Evolutionary conservation across 169 alveolate genomes (phyloP).

Genomic region (Plasmodium inui): DNA sequence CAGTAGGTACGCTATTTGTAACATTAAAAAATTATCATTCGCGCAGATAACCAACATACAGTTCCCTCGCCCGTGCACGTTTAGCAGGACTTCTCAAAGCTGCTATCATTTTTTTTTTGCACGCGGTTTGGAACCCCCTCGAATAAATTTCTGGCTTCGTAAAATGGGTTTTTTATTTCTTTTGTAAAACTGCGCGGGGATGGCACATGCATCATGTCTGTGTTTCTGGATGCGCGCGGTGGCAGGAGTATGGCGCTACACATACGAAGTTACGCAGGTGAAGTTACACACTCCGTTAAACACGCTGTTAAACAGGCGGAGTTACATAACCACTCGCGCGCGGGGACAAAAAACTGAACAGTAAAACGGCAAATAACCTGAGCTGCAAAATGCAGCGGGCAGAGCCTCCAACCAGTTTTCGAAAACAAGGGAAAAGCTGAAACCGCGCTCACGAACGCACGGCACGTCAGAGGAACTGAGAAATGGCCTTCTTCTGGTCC

Average conservation of each 20-base stretch:
- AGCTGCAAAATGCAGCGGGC: background rate
- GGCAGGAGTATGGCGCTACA: background rate
- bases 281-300: background rate
- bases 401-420: background rate
- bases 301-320: background rate
- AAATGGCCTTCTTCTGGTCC: conserved; percentile 79
- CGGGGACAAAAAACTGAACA: background rate
- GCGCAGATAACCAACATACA: background rate
- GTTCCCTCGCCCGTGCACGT: background rate
- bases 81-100: background rate
- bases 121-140: background rate
- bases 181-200: background rate
- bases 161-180: background rate
- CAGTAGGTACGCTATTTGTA: background rate
- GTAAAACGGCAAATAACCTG: background rate
- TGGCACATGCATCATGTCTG: background rate
- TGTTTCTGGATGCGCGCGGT: background rate
- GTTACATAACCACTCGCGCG: background rate
- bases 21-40: background rate
- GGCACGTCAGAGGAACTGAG: conserved; percentile 77
- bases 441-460: background rate
- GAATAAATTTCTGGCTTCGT: background rate
- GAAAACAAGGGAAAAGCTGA: background rate
- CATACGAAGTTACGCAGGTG: background rate
- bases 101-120: background rate